Conservation (phyloP, 2,329 filamentous ascomycete species). For the Orbilia oligospora region DNA sequence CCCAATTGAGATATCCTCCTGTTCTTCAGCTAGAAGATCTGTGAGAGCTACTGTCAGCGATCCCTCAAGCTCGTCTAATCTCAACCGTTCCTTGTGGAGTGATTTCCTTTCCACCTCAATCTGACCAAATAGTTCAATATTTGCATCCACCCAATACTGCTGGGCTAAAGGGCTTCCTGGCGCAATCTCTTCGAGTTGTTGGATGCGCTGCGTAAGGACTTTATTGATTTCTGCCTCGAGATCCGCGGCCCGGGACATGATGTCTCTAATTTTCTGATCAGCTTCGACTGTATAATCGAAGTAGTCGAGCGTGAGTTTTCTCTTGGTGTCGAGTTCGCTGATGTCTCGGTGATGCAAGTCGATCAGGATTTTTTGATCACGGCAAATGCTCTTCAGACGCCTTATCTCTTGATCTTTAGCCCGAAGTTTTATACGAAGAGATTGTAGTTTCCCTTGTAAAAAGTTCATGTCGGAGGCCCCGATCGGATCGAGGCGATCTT, state of each 20-base stretch:
- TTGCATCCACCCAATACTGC: not conserved
- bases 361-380: not conserved
- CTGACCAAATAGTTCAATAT: not conserved
- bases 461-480: not conserved
- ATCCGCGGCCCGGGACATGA: not conserved
- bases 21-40: not conserved
- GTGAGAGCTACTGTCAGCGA: not conserved
- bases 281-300: not conserved
- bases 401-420: not conserved
- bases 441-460: not conserved
- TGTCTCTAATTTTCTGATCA: not conserved
- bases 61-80: not conserved
- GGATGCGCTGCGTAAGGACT: not conserved
- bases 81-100: not conserved
- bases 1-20: not conserved
- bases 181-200: not conserved
- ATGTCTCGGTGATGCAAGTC: not conserved
- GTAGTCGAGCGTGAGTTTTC: not conserved
- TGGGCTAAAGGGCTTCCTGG: not conserved
- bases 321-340: not conserved
- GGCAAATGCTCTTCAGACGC: not conserved
- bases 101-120: not conserved
- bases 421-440: not conserved
- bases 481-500: not conserved
- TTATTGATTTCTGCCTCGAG: not conserved